phyloP scores from a whole-genome alignment of 805 yeast species.

The Lachancea quebecensis region DNA sequence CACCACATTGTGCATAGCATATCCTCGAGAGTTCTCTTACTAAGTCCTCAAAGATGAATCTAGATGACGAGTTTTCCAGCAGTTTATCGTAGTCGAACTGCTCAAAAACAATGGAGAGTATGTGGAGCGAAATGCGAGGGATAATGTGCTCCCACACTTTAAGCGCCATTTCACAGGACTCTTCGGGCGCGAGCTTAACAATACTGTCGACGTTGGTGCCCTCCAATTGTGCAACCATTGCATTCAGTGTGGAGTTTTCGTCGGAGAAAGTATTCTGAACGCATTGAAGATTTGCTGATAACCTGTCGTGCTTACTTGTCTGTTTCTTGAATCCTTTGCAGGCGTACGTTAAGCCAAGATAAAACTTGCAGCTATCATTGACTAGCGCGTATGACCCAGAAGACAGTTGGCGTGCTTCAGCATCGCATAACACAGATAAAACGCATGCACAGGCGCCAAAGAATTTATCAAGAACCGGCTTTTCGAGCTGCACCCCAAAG shows the following conservation, averaged over 20 bases:
- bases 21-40: slow-evolving; percentile 25
- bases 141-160: slow-evolving; percentile 27
- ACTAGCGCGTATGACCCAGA: slow-evolving; percentile 29
- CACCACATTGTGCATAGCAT: slow-evolving; percentile 21
- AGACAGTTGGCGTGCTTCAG: slow-evolving; percentile 28
- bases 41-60: slow-evolving; percentile 22
- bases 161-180: slow-evolving; percentile 18
- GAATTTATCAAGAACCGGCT: slow-evolving; percentile 13
- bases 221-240: slow-evolving; percentile 5
- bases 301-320: not conserved
- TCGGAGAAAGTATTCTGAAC: not conserved
- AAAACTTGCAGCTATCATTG: slow-evolving; percentile 21
- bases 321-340: not conserved
- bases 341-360: slow-evolving; percentile 24
- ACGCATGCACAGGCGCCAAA: slow-evolving; percentile 18
- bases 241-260: slow-evolving; percentile 5
- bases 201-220: slow-evolving; percentile 10
- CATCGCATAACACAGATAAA: slow-evolving; percentile 23
- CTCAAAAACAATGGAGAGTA: slow-evolving; percentile 29
- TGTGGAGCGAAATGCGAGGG: slow-evolving; percentile 27
- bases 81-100: slow-evolving; percentile 25
- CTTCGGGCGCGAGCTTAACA: slow-evolving; percentile 13
- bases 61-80: slow-evolving; percentile 19
- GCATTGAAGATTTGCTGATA: not conserved
- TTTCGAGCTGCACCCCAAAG: slow-evolving; percentile 29